phyloP scores from a whole-genome alignment of 139 green algal genomes.

The Chara braunii region DNA sequence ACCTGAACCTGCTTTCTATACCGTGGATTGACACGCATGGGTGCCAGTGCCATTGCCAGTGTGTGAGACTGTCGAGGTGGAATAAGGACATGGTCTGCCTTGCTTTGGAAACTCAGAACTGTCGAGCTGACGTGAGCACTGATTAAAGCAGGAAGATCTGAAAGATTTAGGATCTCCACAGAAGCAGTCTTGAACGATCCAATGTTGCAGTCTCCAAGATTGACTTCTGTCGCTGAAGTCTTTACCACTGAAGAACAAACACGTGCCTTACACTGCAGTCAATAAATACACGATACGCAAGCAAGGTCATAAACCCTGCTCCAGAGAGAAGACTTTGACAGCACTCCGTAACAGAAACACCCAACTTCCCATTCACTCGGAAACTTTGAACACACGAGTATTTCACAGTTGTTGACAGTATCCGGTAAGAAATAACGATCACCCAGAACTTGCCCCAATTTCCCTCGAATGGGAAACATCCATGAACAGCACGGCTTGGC shows the following conservation, averaged over 20 bases:
- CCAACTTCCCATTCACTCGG: no score
- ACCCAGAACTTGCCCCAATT: no score
- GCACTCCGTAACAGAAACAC: no score
- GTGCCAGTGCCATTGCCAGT: slow-evolving; percentile 3
- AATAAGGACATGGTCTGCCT: slow-evolving; percentile 14
- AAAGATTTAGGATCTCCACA: slow-evolving; percentile 20
- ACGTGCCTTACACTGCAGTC: slow-evolving; percentile 1
- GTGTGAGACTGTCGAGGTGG: not conserved
- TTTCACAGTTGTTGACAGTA: no score
- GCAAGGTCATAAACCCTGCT: no score
- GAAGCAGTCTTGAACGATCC: slow-evolving; percentile 15
- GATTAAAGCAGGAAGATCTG: slow-evolving; percentile 16
- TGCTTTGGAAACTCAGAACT: slow-evolving; percentile 1
- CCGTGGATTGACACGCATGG: slow-evolving; percentile 10
- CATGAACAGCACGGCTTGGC: no score
- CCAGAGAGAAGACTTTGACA: no score
- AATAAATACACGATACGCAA: no score
- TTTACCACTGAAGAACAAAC: slow-evolving; percentile 15
- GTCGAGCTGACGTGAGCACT: slow-evolving; percentile 7
- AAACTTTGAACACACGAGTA: no score
- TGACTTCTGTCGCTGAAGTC: not conserved
- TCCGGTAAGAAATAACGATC: no score
- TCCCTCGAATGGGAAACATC: no score
- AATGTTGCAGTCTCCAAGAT: slow-evolving; percentile 29
- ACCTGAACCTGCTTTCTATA: slow-evolving; percentile 20